Evolutionary conservation across 1,284 basidiomycete species (phyloP), one percentile per base, ranked within the genome.

Genomic region (Irpex sp.): DNA sequence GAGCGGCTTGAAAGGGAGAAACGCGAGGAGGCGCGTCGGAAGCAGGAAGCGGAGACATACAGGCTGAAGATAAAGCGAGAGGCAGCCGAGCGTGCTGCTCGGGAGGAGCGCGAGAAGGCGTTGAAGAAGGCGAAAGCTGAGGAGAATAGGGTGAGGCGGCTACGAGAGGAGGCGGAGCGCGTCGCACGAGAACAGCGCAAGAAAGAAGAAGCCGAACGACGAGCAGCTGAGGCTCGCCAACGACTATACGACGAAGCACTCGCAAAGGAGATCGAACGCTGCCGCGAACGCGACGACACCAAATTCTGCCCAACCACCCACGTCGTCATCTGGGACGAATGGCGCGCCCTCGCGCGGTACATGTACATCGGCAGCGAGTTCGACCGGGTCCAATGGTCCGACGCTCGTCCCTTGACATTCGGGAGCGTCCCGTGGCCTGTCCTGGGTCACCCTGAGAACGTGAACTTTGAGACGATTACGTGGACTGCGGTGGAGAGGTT

Each of bases 401-500:
- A 60, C 7, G 11, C 5, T 3, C 58, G 57, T 17, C 62, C 62
- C 17, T 59, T 63, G 4, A 63, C 59, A 3, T 63, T 60, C 46
- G 53, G 57, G 26, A 60, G 62, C 33, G 46, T 63, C 0, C 62
- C 62, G 2, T 63, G 62, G 62, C 62, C 62, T 5, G 19, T 57
- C 13, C 35, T 63, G 2, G 36, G 21, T 0, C 59, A 37, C 4
- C 68, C 63, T 5, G 8, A 13, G 9, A n/a, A 37, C 13, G n/a
- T 51, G 15, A 37, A 6, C 4, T 33, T 57, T 0, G 59, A 49
- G 3, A 39, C 54, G 15, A 60, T 63, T 57, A 59, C 60, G 13
- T 63, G 62, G 62, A 4, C 15, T 4, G 62, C 58, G 19, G 59
- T 63, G n/a, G 62, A 63, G 36, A 43, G 37, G 9, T 63, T 63